Evolutionary conservation across 352 stramenopile genomes (phyloP).

Genomic region (Pythium pectinolyticum): DNA sequence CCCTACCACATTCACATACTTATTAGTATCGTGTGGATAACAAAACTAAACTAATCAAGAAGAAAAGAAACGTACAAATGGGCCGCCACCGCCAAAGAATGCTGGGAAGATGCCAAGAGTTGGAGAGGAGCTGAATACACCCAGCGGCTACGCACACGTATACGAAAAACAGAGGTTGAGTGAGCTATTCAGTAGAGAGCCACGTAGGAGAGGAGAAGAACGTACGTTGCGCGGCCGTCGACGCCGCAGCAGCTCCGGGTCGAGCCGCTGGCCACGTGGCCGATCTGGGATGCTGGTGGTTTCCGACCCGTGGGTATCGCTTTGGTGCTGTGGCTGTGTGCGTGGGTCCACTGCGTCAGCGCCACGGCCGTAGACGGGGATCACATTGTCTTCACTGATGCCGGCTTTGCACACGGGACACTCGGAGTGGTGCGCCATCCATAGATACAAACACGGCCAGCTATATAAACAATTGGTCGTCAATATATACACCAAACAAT

Average conservation of each 20-base stretch:
- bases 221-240: constrained; percentile 49
- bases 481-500: constrained; percentile 14
- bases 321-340: constrained; percentile 18
- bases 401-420: constrained; percentile 92
- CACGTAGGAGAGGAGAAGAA: too few species aligned
- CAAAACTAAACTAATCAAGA: too few species aligned
- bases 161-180: too few species aligned
- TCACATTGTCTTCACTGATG: constrained; percentile 88
- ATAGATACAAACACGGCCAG: constrained; percentile 88
- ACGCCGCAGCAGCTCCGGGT: constrained; percentile 58
- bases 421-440: constrained; percentile 78
- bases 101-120: constrained; percentile 85
- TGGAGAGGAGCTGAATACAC: constrained; percentile 52
- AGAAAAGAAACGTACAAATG: constrained; percentile 47
- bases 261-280: constrained; percentile 60
- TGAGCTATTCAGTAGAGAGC: too few species aligned
- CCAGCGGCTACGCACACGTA: not conserved
- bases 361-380: constrained; percentile 84
- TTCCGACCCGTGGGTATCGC: constrained; percentile 26
- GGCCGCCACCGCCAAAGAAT: constrained; percentile 56
- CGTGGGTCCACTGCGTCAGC: constrained; percentile 69
- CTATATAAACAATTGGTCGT: constrained; percentile 24
- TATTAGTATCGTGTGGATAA: too few species aligned
- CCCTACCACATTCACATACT: constrained; percentile 28
- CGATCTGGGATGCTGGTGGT: constrained; percentile 51